These are phyloP conservation scores for Daldinia childiae DNA, from an alignment of 495 filamentous ascomycete species.

Conservation along the genomic window DNA sequence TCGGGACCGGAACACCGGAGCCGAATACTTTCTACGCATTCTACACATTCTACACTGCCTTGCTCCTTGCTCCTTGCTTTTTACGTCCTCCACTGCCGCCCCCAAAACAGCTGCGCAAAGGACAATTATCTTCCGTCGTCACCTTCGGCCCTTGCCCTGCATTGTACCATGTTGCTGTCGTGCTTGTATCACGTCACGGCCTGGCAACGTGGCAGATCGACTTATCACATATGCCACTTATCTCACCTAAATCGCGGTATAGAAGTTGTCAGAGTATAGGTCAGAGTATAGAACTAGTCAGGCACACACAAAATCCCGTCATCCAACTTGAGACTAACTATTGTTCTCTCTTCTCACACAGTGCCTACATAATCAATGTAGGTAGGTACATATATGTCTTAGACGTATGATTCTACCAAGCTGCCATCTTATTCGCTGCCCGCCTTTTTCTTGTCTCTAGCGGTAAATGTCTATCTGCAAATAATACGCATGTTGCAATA, in stretches of 20 bases:
- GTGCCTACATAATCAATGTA: not conserved
- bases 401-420: not conserved
- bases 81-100: constrained; percentile 9
- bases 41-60: constrained; percentile 9
- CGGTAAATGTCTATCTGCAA: not conserved
- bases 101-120: constrained; percentile 15
- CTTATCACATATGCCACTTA: no score
- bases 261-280: not conserved
- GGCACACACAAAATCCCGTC: constrained; percentile 3
- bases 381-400: not conserved
- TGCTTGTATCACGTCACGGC: constrained; percentile 15
- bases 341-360: not conserved
- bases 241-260: not conserved
- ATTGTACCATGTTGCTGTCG: constrained; percentile 11
- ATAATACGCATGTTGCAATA: constrained; percentile 29
- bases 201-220: constrained; percentile 11
- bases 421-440: constrained; percentile 1
- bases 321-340: not conserved
- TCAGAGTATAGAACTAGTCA: constrained; percentile 13
- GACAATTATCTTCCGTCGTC: constrained; percentile 6
- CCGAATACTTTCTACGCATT: no score
- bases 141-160: not conserved
- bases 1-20: constrained; percentile 33
- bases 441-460: constrained; percentile 9
- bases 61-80: constrained; percentile 3